These are phyloP conservation scores for Sugiyamaella boreocaroliniensis DNA, from an alignment of 805 yeast species.

Conservation along the genomic window DNA sequence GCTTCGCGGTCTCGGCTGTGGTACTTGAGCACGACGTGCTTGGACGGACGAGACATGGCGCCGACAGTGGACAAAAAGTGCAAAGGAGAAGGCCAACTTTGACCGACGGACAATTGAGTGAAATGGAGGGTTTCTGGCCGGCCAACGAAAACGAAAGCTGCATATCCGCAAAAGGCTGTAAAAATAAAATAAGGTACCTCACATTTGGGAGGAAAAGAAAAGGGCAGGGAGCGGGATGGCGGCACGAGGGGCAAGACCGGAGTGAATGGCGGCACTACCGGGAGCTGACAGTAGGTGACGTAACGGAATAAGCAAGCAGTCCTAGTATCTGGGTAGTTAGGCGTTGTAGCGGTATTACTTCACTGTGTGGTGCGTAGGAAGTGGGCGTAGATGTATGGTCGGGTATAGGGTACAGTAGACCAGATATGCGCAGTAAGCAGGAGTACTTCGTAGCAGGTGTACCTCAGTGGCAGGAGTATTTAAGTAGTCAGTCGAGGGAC, in stretches of 20 bases:
- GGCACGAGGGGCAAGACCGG: background rate
- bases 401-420: too few species aligned
- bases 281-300: too few species aligned
- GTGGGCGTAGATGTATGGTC: too few species aligned
- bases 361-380: too few species aligned
- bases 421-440: too few species aligned
- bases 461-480: too few species aligned
- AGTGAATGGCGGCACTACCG: too few species aligned
- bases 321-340: too few species aligned
- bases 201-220: background rate
- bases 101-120: background rate
- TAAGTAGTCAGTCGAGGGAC: too few species aligned
- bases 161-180: background rate
- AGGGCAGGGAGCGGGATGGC: background rate
- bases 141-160: background rate
- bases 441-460: too few species aligned
- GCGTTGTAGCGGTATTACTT: too few species aligned
- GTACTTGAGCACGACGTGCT: conserved; percentile 13
- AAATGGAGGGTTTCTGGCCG: background rate
- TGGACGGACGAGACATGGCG: conserved; percentile 6
- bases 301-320: too few species aligned
- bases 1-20: conserved; percentile 2
- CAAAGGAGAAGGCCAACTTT: background rate
- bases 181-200: background rate
- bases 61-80: background rate